Conservation (phyloP, 306 rosid species). For the Prunus campanulata region DNA sequence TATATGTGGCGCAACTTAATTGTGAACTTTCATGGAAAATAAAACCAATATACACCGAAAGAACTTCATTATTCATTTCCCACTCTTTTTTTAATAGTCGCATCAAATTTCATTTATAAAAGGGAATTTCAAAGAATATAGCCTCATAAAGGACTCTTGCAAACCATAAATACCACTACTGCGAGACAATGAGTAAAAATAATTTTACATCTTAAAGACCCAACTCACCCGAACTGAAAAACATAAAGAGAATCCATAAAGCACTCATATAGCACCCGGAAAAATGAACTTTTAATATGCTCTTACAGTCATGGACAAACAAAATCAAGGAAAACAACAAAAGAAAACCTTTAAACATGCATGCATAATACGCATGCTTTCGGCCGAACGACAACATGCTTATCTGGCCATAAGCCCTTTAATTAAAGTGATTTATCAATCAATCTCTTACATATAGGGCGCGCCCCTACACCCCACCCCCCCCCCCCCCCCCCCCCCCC, state of each 20-base stretch:
- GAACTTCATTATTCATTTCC: neutral
- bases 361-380: neutral
- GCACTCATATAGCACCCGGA: no score
- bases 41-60: neutral
- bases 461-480: no score
- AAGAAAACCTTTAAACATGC: neutral
- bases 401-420: neutral
- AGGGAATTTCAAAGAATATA: no score
- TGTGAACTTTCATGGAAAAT: neutral
- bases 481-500: neutral
- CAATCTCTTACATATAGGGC: neutral
- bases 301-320: neutral
- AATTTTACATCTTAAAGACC: no score
- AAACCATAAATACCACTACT: no score
- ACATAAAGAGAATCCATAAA: no score
- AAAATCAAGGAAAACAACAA: no score
- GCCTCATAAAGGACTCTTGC: no score
- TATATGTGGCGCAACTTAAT: neutral
- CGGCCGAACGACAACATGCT: neutral
- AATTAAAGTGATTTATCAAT: neutral
- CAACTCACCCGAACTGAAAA: no score
- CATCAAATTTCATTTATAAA: no score
- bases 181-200: no score
- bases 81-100: neutral
- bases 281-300: no score